These are phyloP conservation scores for Boletus austroedulis DNA, from an alignment of 1,284 basidiomycete genomes.

Conservation along the genomic window DNA sequence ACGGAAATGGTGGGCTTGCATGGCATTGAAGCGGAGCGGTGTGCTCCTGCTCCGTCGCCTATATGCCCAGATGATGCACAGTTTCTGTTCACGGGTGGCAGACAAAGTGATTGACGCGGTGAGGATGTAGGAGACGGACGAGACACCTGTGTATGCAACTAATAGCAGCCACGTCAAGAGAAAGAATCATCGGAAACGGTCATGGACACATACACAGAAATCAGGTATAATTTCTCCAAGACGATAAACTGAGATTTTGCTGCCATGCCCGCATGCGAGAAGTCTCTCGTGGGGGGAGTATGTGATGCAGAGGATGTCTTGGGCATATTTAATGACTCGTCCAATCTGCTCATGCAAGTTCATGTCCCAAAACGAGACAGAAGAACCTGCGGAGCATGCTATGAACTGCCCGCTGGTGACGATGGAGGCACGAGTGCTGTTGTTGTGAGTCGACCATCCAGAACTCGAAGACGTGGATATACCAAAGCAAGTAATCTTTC, in stretches of 20 bases:
- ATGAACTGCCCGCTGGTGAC: background rate
- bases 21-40: background rate
- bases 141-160: background rate
- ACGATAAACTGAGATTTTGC: background rate
- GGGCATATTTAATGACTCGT: background rate
- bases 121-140: no score
- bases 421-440: background rate
- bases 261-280: background rate
- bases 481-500: background rate
- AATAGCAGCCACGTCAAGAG: background rate
- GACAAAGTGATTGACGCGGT: background rate
- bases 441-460: background rate
- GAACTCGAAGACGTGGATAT: background rate
- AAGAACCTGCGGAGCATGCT: background rate
- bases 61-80: background rate
- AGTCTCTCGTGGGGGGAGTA: background rate
- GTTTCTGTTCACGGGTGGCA: background rate
- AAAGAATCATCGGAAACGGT: background rate
- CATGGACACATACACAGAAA: background rate
- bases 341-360: background rate
- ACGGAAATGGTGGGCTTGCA: background rate
- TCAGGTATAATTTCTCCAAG: background rate
- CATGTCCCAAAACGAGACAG: slow-evolving; percentile 1
- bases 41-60: no score
- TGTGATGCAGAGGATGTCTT: background rate